These are phyloP conservation scores for Termitomyces sp. DNA, from an alignment of 768 basidiomycete species.

Conservation along the genomic window DNA sequence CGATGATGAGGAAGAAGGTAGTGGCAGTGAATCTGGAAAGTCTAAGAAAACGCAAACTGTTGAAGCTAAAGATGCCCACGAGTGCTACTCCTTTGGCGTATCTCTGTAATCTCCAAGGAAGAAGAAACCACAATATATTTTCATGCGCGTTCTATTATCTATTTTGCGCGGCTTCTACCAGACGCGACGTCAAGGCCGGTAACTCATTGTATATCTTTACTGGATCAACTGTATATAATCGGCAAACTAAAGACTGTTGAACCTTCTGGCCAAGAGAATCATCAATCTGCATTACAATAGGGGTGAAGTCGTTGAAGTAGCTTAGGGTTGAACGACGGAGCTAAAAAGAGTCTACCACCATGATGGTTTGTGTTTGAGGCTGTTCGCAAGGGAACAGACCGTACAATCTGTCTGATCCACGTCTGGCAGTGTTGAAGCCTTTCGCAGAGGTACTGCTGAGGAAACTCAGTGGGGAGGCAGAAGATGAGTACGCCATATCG, in stretches of 20 bases:
- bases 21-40: too few species aligned
- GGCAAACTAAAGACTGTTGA: background rate
- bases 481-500: background rate
- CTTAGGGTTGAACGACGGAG: background rate
- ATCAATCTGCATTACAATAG: too few species aligned
- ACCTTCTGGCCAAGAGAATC: too few species aligned
- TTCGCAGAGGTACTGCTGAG: background rate
- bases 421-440: background rate
- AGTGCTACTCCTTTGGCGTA: too few species aligned
- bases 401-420: background rate
- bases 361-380: background rate
- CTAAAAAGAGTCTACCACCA: background rate
- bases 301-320: too few species aligned
- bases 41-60: too few species aligned
- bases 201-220: background rate
- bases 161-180: background rate
- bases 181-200: background rate
- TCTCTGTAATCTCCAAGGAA: background rate
- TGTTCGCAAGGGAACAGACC: background rate
- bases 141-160: too few species aligned
- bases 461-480: background rate
- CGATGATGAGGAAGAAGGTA: too few species aligned
- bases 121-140: too few species aligned
- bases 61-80: too few species aligned
- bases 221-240: background rate